Percentiles rank a stretch among this genome's conserved stretches.
Conservation (phyloP, 1,284 basidiomycete species). For the Ustilago xerochloae region DNA sequence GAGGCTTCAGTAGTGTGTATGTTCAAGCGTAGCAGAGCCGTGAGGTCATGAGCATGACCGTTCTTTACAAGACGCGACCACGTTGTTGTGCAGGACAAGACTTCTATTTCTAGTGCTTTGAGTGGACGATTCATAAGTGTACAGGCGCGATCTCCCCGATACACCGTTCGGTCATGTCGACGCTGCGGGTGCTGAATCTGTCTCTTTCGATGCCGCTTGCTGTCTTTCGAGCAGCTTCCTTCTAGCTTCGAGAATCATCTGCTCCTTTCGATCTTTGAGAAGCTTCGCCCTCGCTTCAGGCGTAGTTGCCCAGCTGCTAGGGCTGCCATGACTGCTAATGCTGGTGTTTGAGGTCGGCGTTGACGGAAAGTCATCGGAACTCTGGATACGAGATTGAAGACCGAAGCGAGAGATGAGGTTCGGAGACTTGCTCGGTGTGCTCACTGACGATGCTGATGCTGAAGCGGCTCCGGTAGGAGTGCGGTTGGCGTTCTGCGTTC, state of each 20-base stretch:
- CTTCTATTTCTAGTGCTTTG: not conserved
- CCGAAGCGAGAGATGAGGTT: slow-evolving; percentile 53
- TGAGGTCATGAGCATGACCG: too few relatives aligned
- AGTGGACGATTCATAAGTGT: too few relatives aligned
- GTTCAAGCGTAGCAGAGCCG: too few relatives aligned
- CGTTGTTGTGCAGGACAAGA: not conserved
- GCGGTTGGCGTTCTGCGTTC: slow-evolving; percentile 27
- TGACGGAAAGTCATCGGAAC: slow-evolving; percentile 7
- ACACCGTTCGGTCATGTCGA: not conserved
- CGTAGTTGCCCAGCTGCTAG: slow-evolving; percentile 43
- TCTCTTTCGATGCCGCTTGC: slow-evolving; percentile 8
- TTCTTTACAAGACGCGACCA: too few relatives aligned
- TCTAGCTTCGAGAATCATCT: slow-evolving; percentile 50
- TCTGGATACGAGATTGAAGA: slow-evolving; percentile 33
- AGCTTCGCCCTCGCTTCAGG: slow-evolving; percentile 42
- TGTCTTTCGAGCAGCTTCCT: slow-evolving; percentile 42
- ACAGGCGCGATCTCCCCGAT: too few relatives aligned
- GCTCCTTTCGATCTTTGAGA: slow-evolving; percentile 51
- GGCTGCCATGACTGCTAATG: slow-evolving; percentile 26
- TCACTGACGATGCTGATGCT: slow-evolving; percentile 9
- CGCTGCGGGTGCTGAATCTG: not conserved
- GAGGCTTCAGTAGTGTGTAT: too few relatives aligned
- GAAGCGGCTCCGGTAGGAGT: slow-evolving; percentile 19
- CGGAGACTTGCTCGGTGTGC: slow-evolving; percentile 29
- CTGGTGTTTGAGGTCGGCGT: slow-evolving; percentile 16